A percentile compares a stretch with the other conserved stretches of the same genome.
Conservation (phyloP, 108 stramenopile species). For the Skeletonema marinoi region DNA sequence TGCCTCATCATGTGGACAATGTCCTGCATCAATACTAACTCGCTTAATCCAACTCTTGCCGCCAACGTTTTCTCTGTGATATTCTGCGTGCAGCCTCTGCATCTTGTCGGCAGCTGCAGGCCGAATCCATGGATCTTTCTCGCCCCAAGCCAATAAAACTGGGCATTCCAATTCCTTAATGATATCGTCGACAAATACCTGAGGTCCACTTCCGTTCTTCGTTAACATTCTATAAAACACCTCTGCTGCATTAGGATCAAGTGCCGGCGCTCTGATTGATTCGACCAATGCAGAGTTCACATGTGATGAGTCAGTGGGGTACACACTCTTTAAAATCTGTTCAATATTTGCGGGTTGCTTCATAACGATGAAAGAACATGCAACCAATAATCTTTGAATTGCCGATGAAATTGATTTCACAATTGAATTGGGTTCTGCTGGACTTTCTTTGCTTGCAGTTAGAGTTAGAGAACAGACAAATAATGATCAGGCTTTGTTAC, state of each 20-base stretch:
- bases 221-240: constrained; percentile 75
- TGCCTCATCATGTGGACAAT: constrained; percentile 95
- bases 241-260: constrained; percentile 74
- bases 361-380: constrained; percentile 71
- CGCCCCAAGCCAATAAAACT: constrained; percentile 68
- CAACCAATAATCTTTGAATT: constrained; percentile 62
- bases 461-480: too few species aligned
- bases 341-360: constrained; percentile 83
- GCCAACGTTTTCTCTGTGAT: constrained; percentile 8
- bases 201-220: constrained; percentile 45
- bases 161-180: constrained; percentile 55
- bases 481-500: too few species aligned
- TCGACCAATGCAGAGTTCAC: constrained; percentile 84
- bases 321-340: constrained; percentile 78
- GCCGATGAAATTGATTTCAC: constrained; percentile 36
- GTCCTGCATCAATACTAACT: constrained; percentile 69
- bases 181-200: constrained; percentile 59
- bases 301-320: constrained; percentile 55
- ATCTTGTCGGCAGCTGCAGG: constrained; percentile 62
- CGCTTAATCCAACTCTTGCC: constrained; percentile 47
- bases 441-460: neutral
- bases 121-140: constrained; percentile 69
- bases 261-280: constrained; percentile 63
- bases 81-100: constrained; percentile 36
- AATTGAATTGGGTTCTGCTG: constrained; percentile 38